A percentile compares a stretch with the other conserved stretches of the same genome.
Evolutionary conservation across 345 rosid species (phyloP).

Genomic region (Citropsis articulata): DNA sequence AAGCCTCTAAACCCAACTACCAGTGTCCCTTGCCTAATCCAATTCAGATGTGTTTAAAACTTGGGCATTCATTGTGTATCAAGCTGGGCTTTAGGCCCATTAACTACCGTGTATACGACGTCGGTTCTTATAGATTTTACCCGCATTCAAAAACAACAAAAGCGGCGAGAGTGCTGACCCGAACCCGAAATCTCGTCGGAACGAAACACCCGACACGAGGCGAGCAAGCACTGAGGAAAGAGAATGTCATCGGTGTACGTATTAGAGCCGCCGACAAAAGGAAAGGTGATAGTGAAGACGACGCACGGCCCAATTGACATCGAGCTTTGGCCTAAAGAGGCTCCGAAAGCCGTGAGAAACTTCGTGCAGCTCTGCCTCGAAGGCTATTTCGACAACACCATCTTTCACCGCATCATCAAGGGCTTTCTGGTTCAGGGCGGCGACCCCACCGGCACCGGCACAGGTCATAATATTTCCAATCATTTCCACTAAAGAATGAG

Average conservation of each 20-base stretch:
- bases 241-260: slow-evolving; percentile 86
- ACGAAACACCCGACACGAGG: neutral
- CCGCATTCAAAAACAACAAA: neutral
- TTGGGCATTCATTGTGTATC: neutral
- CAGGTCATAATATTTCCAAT: slow-evolving; percentile 32
- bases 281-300: slow-evolving; percentile 77
- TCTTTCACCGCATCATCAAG: slow-evolving; percentile 89
- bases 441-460: slow-evolving; percentile 86
- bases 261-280: slow-evolving; percentile 92
- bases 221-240: neutral
- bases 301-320: slow-evolving; percentile 83
- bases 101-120: neutral
- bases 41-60: neutral
- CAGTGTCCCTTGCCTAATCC: neutral
- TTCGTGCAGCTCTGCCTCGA: slow-evolving; percentile 94
- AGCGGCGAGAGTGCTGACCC: neutral
- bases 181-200: neutral
- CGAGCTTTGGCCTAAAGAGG: slow-evolving; percentile 97
- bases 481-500: neutral
- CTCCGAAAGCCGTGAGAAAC: slow-evolving; percentile 89
- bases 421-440: slow-evolving; percentile 89
- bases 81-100: neutral
- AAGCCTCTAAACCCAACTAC: no score
- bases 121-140: neutral
- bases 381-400: slow-evolving; percentile 78